A percentile compares a stretch with the other conserved stretches of the same genome.
phyloP scores from a whole-genome alignment of 1,139 yeast species.

The Nakaseomyces sp. region DNA sequence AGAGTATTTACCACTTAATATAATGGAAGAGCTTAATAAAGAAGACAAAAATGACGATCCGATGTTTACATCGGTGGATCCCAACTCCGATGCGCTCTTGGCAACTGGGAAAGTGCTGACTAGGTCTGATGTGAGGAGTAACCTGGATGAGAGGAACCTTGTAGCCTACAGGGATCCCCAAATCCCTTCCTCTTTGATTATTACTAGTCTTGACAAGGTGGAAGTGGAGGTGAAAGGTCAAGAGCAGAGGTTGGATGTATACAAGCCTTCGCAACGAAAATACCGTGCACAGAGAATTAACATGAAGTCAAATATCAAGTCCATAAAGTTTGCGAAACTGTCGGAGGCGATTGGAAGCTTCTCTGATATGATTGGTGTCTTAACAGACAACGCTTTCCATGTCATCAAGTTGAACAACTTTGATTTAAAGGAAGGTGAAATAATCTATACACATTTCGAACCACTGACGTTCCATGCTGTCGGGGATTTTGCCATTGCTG shows the following conservation, averaged over 20 bases:
- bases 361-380: slow-evolving; percentile 23
- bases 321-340: slow-evolving; percentile 20
- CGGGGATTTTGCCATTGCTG: slow-evolving; percentile 37
- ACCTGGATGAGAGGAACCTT: background rate
- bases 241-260: background rate
- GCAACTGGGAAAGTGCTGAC: slow-evolving; percentile 2
- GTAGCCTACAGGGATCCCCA: background rate
- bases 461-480: slow-evolving; percentile 19
- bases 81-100: background rate
- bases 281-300: slow-evolving; percentile 11
- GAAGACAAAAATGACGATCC: background rate
- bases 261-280: slow-evolving; percentile 2
- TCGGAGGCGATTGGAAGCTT: slow-evolving; percentile 17
- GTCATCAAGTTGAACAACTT: slow-evolving; percentile 19
- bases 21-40: background rate
- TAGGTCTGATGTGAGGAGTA: slow-evolving; percentile 5
- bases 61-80: background rate
- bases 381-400: slow-evolving; percentile 23
- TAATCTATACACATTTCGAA: slow-evolving; percentile 13
- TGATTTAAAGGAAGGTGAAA: slow-evolving; percentile 10
- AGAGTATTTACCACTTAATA: background rate
- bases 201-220: background rate
- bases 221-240: background rate
- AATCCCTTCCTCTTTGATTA: background rate
- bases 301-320: slow-evolving; percentile 21